Base-by-base conservation (phyloP, 2,329 filamentous ascomycete genomes). In the Aspergillus proliferans region DNA sequence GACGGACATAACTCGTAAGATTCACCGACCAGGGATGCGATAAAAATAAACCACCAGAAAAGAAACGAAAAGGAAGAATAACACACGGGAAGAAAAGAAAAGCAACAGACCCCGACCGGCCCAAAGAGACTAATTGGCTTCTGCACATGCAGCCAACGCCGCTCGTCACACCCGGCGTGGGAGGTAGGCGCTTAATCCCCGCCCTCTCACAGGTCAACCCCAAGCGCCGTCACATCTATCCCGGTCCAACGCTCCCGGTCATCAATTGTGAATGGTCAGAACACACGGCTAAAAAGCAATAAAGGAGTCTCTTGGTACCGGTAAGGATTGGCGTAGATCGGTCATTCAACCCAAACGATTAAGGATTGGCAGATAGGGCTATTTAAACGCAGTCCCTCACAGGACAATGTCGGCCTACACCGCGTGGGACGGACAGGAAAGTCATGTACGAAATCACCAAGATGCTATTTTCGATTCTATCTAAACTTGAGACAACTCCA, bases 121-220 rank as follows among this genome's bases (percentile, higher is more conserved):
- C 34, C 6, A 19, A 18, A 15, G 34, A 19, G 26, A 30, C 26
- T 30, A 30, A 30, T 30, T 30, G 26, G 26, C 26, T 38, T 19
- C 18, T 38, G n/a, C 34, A 38, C n/a, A 38, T 38, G 34, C 34
- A 38, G n/a, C 34, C 34, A 15, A 38, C n/a, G 45, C 30, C 51
- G 57, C 60, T 61, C 58, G 63, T 67, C 64, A 67, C 64, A 64
- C 56, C 43, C 58, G 58, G 57, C 53, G 58, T 59, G 41, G 46
- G 26, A 54, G 51, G 51, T 57, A 52, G 59, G 64, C 64, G 64
- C 64, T 57, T 67, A 63, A 47, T 50, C 46, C 36, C 12, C 49
- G 50, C 30, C 18, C 43, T 49, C 52, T 59, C 40, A 59, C 46
- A 55, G 57, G 52, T n/a, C 34, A 38, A 9, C 34, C 34, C 18